Evolutionary conservation across 2,329 filamentous ascomycete genomes (phyloP).

Genomic region (Phialemonium atrogriseum): DNA sequence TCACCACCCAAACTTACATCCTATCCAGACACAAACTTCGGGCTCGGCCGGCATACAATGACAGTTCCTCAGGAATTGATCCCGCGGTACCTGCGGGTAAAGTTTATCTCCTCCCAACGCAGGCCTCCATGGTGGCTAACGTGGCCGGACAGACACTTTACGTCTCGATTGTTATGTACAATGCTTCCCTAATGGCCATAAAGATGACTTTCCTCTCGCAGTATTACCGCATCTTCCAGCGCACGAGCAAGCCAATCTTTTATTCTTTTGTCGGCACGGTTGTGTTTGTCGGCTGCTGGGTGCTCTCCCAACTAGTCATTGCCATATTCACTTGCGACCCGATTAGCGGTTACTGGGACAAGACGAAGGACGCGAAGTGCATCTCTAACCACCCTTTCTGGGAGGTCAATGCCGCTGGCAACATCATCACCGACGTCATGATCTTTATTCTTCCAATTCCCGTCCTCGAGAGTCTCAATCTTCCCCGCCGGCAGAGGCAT

Average conservation of each 20-base stretch:
- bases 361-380: conserved; percentile 11
- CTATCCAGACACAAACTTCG: conserved; percentile 4
- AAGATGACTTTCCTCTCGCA: conserved; percentile 28
- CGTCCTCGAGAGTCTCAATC: conserved; percentile 14
- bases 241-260: conserved; percentile 14
- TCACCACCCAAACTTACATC: too few relatives aligned
- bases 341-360: conserved; percentile 19
- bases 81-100: conserved; percentile 5
- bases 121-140: too few relatives aligned
- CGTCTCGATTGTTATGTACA: conserved; percentile 23
- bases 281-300: conserved; percentile 18
- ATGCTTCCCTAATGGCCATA: conserved; percentile 17
- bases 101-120: background rate
- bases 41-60: conserved; percentile 7
- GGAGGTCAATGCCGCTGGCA: conserved; percentile 18
- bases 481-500: conserved; percentile 13
- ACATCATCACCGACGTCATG: conserved; percentile 18
- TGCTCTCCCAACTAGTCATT: conserved; percentile 17
- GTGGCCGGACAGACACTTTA: conserved; percentile 23
- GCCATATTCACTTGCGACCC: conserved; percentile 17
- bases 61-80: conserved; percentile 2
- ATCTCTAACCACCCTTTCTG: conserved; percentile 13
- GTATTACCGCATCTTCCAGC: conserved; percentile 26
- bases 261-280: conserved; percentile 19
- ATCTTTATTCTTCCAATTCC: conserved; percentile 18